Evolutionary conservation across 345 rosid species (phyloP).

Genomic region (Theobroma cacao): DNA sequence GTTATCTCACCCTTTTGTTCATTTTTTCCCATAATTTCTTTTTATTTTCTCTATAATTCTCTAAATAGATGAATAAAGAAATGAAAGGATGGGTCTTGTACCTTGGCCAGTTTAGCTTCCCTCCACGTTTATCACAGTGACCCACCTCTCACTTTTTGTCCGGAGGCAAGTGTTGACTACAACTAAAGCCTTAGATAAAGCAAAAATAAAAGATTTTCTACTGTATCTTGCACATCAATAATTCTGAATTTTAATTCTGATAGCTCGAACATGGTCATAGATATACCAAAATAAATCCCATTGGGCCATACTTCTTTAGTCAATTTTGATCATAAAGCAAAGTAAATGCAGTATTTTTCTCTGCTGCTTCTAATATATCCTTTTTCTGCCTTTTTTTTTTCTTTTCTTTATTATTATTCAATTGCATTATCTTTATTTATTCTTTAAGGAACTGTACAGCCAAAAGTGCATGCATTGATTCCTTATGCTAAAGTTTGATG

Average conservation of each 20-base stretch:
- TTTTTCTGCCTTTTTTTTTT: neutral
- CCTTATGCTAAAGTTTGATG: constrained; percentile 6
- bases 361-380: neutral
- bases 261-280: neutral
- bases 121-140: neutral
- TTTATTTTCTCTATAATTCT: neutral
- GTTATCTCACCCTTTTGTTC: neutral
- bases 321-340: neutral
- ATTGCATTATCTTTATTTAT: neutral
- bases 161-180: constrained; percentile 21
- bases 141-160: constrained; percentile 26
- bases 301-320: constrained; percentile 1
- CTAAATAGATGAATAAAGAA: neutral
- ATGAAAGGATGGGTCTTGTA: neutral
- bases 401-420: neutral
- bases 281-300: neutral
- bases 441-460: neutral
- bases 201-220: neutral
- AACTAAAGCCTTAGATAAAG: constrained; percentile 4
- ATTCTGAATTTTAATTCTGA: neutral
- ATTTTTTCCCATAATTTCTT: neutral
- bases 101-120: neutral
- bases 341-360: neutral
- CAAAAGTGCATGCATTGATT: constrained; percentile 6
- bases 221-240: constrained; percentile 9